Evolutionary conservation across 75 land plant species (phyloP).

Genomic region (Adiantum capillusveneris): DNA sequence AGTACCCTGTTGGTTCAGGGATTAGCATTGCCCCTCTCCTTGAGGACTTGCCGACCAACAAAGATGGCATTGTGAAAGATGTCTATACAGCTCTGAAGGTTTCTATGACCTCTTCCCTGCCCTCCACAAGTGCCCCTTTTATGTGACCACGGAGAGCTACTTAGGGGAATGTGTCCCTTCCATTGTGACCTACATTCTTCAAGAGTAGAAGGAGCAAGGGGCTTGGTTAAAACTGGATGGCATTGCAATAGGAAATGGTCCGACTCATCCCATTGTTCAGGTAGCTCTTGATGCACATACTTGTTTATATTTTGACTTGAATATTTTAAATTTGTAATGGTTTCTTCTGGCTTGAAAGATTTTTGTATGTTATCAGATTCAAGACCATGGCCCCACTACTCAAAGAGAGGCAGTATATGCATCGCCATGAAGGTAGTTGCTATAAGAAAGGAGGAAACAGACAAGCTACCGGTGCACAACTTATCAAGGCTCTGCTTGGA

Average conservation of each 20-base stretch:
- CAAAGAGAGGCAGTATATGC: constrained; percentile 36
- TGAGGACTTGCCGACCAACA: constrained; percentile 50
- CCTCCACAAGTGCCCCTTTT: constrained; percentile 48
- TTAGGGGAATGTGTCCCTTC: constrained; percentile 81
- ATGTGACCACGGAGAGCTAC: constrained; percentile 74
- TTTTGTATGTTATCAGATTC: neutral
- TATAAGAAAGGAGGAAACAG: constrained; percentile 16
- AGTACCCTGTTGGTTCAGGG: constrained; percentile 78
- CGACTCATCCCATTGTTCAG: constrained; percentile 65
- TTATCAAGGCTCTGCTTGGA: too few species aligned
- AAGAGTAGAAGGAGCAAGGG: constrained; percentile 14
- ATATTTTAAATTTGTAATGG: too few species aligned
- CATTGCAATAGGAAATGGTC: constrained; percentile 68
- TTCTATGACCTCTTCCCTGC: constrained; percentile 31
- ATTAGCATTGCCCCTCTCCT: constrained; percentile 53
- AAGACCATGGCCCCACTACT: constrained; percentile 34
- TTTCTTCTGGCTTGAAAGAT: too few species aligned
- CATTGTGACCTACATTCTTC: constrained; percentile 46
- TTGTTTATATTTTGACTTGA: too few species aligned
- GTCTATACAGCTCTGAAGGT: constrained; percentile 37
- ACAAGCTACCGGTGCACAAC: too few species aligned
- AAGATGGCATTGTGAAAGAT: constrained; percentile 45
- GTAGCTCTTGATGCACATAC: too few species aligned
- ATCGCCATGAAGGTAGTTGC: constrained; percentile 28
- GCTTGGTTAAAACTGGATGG: constrained; percentile 41